Evolutionary conservation across 176 grass and related monocot genomes (phyloP), one percentile per base, ranked within the genome.

Genomic region (Zoysia pacifica): DNA sequence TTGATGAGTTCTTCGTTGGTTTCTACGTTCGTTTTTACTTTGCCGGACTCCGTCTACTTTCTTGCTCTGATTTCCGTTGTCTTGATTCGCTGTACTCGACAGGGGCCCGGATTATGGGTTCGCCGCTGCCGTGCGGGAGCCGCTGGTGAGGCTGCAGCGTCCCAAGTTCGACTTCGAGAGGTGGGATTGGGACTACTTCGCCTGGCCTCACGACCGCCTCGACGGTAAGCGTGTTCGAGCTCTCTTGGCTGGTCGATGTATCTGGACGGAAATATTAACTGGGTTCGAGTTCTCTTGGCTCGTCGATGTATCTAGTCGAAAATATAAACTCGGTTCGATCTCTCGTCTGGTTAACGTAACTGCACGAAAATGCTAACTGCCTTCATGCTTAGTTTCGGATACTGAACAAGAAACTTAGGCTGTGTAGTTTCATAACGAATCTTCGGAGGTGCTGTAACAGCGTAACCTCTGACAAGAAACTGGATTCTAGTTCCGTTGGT

Each of bases 141-240:
- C 85, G 6, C 86, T 93, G 81, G 91, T 93, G 74, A 93, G 72
- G 77, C 81, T 90, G 75, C 83, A 90, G 82, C 76, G 79, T 28
- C 88, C 91, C n/a, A 71, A 19, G 79, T 91, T 65, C n/a, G 88
- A 93, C 44, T 93, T 88, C 77, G 82, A 93, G 85, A 73, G 36
- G 70, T 91, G 85, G 88, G 82, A 93, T 65, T 93, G 91, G 91
- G 79, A 39, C 28, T 87, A 90, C 74, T 86, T 91, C 77, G 75
- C 56, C 56, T 93, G 91, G 91, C 91, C 91, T 79, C 78, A 93
- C 73, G 91, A 93, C 37, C 67, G 82, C 13, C 75, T 63, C 77
- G 91, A 93, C 72, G 91, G 88, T 91, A 63, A 78, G 67, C 70
- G 8, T 67, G 65, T 8, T 55, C 37, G 16, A 12, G 73, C 39